Evolutionary conservation across 2,329 filamentous ascomycete species (phyloP).

Genomic region (Teratosphaeria destructans): DNA sequence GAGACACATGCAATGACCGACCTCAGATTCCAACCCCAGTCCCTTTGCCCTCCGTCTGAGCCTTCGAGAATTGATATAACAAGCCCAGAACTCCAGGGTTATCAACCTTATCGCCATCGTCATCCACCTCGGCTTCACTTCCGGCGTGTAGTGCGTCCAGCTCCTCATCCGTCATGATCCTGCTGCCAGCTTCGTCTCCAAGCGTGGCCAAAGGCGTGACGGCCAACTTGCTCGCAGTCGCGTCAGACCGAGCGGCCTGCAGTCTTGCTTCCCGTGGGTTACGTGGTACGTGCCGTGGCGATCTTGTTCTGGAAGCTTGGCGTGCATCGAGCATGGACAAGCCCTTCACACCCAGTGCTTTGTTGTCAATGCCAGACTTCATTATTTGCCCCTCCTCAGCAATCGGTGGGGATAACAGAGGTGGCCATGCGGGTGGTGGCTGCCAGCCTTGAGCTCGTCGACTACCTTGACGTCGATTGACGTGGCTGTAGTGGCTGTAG

Average conservation of each 20-base stretch:
- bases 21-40: slow-evolving; percentile 8
- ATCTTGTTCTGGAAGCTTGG: background rate
- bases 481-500: slow-evolving; percentile 42
- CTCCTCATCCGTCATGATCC: slow-evolving; percentile 37
- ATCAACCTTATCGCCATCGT: slow-evolving; percentile 28
- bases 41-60: slow-evolving; percentile 39
- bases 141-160: slow-evolving; percentile 43
- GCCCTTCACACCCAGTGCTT: slow-evolving; percentile 10
- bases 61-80: slow-evolving; percentile 57
- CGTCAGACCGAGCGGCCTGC: background rate
- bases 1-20: background rate
- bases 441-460: slow-evolving; percentile 19
- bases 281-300: background rate
- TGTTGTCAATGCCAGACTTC: slow-evolving; percentile 6
- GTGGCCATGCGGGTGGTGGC: slow-evolving; percentile 23
- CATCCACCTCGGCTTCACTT: slow-evolving; percentile 33
- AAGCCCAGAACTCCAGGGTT: slow-evolving; percentile 53
- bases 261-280: background rate
- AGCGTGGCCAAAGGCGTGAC: slow-evolving; percentile 10
- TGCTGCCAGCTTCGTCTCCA: slow-evolving; percentile 27
- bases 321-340: slow-evolving; percentile 1
- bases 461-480: slow-evolving; percentile 11
- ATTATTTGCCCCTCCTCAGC: slow-evolving; percentile 13
- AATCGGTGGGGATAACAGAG: slow-evolving; percentile 13
- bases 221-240: slow-evolving; percentile 1